phyloP scores from a whole-genome alignment of 1,284 basidiomycete species.

The Inonotus obliquus region DNA sequence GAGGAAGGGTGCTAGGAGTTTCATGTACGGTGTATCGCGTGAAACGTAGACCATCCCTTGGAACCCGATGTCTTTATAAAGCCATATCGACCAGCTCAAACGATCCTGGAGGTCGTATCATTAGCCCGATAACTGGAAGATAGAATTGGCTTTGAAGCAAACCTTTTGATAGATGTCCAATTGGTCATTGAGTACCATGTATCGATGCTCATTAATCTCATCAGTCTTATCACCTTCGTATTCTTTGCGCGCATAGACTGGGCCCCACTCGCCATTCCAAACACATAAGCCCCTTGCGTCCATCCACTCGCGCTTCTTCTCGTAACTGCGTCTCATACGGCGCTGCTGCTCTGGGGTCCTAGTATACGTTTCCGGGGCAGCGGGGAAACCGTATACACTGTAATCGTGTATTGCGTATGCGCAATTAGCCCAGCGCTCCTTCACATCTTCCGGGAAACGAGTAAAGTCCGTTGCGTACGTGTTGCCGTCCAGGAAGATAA shows the following conservation, averaged over 20 bases:
- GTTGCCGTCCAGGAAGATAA: conserved; percentile 66
- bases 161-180: conserved; percentile 68
- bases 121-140: neutral
- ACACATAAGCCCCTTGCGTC: conserved; percentile 58
- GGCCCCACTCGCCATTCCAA: conserved; percentile 77
- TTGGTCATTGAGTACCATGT: conserved; percentile 66
- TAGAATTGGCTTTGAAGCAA: neutral
- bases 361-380: conserved; percentile 52
- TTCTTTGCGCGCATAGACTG: conserved; percentile 53
- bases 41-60: conserved; percentile 78
- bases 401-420: conserved; percentile 80
- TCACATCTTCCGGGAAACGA: conserved; percentile 53
- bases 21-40: conserved; percentile 65
- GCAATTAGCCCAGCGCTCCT: conserved; percentile 53
- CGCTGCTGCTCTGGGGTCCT: conserved; percentile 49
- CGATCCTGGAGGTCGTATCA: conserved; percentile 40
- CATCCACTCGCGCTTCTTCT: conserved; percentile 69
- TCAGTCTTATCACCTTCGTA: conserved; percentile 59
- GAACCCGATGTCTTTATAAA: conserved; percentile 84
- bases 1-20: conserved; percentile 57
- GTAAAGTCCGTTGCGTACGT: conserved; percentile 75
- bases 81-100: conserved; percentile 79
- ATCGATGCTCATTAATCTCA: conserved; percentile 61
- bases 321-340: conserved; percentile 49
- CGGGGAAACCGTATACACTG: conserved; percentile 65